A percentile compares a stretch with the other conserved stretches of the same genome.
Evolutionary conservation across 352 stramenopile genomes (phyloP).

Genomic region (Globisporangium emineosum): DNA sequence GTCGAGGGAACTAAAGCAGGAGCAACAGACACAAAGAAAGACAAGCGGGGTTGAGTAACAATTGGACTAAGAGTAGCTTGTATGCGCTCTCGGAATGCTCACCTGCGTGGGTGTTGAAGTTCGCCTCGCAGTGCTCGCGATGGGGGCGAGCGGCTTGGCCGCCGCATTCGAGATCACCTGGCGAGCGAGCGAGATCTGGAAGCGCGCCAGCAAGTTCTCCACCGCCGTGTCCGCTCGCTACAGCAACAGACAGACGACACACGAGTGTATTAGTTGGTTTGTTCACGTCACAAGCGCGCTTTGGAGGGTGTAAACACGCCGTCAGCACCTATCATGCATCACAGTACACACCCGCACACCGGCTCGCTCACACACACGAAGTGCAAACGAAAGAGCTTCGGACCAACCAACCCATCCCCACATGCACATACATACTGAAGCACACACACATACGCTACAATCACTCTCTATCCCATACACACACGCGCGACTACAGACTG

Average conservation of each 20-base stretch:
- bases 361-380: not conserved
- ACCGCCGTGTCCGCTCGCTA: conserved; percentile 55
- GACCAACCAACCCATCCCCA: not conserved
- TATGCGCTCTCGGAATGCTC: not conserved
- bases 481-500: not conserved
- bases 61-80: not conserved
- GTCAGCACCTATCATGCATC: not conserved
- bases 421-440: not conserved
- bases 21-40: not conserved
- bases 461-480: not conserved
- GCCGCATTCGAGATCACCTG: conserved; percentile 29
- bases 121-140: conserved; percentile 30
- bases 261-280: not conserved
- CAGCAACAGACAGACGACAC: not conserved
- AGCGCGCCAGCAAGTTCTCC: conserved; percentile 60
- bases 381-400: not conserved
- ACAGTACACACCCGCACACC: not conserved
- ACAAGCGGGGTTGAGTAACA: not conserved
- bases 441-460: not conserved
- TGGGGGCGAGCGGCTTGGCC: conserved; percentile 31
- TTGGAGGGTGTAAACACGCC: not conserved
- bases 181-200: conserved; percentile 45
- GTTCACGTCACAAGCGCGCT: not conserved
- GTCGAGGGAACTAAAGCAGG: conserved; percentile 32
- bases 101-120: conserved; percentile 45